These are phyloP conservation scores for Prunella vulgaris DNA, from an alignment of 257 asterid species.

Conservation along the genomic window DNA sequence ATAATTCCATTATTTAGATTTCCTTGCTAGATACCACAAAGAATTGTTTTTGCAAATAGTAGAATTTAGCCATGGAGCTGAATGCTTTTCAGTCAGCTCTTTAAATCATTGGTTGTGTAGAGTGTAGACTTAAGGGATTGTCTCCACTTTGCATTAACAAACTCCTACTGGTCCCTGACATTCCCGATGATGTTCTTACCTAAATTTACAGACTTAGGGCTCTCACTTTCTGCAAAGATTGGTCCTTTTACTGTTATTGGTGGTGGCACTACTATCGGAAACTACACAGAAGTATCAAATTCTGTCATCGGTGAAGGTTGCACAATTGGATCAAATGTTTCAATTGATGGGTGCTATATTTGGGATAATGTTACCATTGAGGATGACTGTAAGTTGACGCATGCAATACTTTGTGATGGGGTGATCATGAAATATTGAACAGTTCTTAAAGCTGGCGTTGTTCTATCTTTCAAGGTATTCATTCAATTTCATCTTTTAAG, in stretches of 20 bases:
- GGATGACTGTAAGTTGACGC: constrained; percentile 83
- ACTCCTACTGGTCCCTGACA: constrained; percentile 8
- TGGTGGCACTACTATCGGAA: constrained; percentile 69
- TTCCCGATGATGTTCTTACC: constrained; percentile 13
- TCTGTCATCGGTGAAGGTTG: constrained; percentile 91
- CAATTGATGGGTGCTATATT: constrained; percentile 81
- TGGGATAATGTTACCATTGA: constrained; percentile 90
- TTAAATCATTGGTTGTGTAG: constrained; percentile 7
- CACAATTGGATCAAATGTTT: constrained; percentile 74
- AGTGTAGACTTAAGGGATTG: constrained; percentile 3
- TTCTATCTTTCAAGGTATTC: constrained; percentile 79
- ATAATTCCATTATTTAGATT: neutral
- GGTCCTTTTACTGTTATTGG: constrained; percentile 90
- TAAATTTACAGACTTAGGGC: constrained; percentile 44
- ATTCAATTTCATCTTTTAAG: constrained; percentile 7
- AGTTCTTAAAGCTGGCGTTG: constrained; percentile 74
- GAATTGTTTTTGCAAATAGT: neutral
- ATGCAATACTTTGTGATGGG: constrained; percentile 91
- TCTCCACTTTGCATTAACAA: neutral
- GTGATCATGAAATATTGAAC: constrained; percentile 72
- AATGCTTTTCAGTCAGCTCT: constrained; percentile 7
- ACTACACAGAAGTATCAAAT: constrained; percentile 57
- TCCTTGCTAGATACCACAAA: neutral
- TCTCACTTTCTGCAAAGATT: constrained; percentile 68
- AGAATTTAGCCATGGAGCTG: neutral